A percentile compares a stretch with the other conserved stretches of the same genome.
Conservation (phyloP, 2,329 filamentous ascomycete genomes). For the Calonectria hawksworthii region DNA sequence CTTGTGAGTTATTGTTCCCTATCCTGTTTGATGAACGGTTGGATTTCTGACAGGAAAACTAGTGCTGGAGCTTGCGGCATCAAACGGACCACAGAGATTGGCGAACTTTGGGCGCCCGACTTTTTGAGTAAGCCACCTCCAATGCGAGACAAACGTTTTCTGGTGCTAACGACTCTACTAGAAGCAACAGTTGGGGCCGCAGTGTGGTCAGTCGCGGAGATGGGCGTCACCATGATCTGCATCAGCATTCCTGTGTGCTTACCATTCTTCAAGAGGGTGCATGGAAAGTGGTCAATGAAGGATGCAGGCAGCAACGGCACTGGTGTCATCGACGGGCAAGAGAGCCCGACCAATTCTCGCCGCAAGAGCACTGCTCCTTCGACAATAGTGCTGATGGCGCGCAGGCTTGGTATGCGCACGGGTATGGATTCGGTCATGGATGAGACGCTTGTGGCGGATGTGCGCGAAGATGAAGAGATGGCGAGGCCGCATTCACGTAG, state of each 20-base stretch:
- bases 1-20: slow-evolving; percentile 45
- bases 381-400: not conserved
- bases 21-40: not conserved
- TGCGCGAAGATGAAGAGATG: not conserved
- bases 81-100: slow-evolving; percentile 12
- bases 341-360: not conserved
- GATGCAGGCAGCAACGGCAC: not conserved
- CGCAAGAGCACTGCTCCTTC: not conserved
- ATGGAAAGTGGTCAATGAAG: not conserved
- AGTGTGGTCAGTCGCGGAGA: not conserved
- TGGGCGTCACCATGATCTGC: not conserved
- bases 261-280: not conserved
- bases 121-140: not conserved
- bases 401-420: not conserved
- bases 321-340: not conserved
- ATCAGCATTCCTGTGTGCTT: not conserved
- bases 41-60: not conserved
- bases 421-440: not conserved
- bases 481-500: not conserved
- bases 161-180: not conserved
- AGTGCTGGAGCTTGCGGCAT: slow-evolving; percentile 25
- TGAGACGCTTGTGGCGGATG: not conserved
- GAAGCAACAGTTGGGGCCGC: not conserved
- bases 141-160: not conserved
- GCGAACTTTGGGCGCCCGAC: not conserved